Conservation (phyloP, 2,329 filamentous ascomycete species). For the Calonectria pseudoreteaudii region DNA sequence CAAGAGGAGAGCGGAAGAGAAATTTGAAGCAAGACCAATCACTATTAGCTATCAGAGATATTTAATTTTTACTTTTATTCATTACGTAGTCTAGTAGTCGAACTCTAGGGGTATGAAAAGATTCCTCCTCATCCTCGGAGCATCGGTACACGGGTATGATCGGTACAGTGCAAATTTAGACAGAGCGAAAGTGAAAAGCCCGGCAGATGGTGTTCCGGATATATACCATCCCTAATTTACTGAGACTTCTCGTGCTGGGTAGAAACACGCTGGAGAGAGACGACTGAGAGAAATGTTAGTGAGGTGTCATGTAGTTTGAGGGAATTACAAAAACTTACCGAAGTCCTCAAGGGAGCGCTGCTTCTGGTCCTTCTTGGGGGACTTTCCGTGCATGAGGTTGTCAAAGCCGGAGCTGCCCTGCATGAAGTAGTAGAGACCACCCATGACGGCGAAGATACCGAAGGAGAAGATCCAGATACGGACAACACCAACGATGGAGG, state of each 20-base stretch:
- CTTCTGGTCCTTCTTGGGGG: constrained; percentile 83
- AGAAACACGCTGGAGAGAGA: constrained; percentile 89
- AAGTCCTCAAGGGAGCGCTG: constrained; percentile 91
- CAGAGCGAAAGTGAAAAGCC: constrained; percentile 54
- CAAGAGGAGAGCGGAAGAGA: neutral
- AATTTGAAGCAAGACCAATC: neutral
- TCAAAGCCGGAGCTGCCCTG: constrained; percentile 86
- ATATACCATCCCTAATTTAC: constrained; percentile 62
- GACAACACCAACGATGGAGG: constrained; percentile 85
- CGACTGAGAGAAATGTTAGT: constrained; percentile 74
- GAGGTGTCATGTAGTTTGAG: neutral
- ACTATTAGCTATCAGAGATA: constrained; percentile 11
- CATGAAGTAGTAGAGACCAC: constrained; percentile 79
- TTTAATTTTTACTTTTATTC: constrained; percentile 56
- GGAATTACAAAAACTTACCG: constrained; percentile 67
- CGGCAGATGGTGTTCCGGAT: constrained; percentile 51
- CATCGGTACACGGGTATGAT: constrained; percentile 50
- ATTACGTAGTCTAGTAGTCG: constrained; percentile 56
- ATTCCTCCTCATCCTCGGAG: constrained; percentile 49
- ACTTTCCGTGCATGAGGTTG: constrained; percentile 94
- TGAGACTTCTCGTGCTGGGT: constrained; percentile 91
- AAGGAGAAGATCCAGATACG: constrained; percentile 94
- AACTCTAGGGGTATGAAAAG: constrained; percentile 53
- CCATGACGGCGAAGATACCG: constrained; percentile 88
- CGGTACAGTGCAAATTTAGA: constrained; percentile 56